phyloP scores from a whole-genome alignment of 2,329 filamentous ascomycete genomes.

The Botrytis hyacinthi region DNA sequence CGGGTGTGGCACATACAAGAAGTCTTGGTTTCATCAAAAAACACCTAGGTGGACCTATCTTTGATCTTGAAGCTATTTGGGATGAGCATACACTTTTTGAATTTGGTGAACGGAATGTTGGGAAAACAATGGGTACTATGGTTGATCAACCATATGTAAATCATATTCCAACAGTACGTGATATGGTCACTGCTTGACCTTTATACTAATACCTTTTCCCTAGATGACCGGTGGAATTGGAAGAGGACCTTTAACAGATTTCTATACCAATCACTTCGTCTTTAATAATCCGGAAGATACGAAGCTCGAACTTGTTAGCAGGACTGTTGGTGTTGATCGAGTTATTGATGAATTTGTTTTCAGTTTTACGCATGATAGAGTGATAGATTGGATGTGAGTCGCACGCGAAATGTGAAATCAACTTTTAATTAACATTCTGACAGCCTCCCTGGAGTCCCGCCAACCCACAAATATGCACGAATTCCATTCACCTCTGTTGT shows the following conservation, averaged over 20 bases:
- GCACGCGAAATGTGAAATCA: background rate
- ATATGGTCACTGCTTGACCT: background rate
- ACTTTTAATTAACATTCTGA: background rate
- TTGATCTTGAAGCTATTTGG: slow-evolving; percentile 77
- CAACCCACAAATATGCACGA: slow-evolving; percentile 52
- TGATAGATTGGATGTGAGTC: slow-evolving; percentile 67
- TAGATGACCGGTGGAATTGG: slow-evolving; percentile 63
- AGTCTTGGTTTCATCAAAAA: slow-evolving; percentile 64
- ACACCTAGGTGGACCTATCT: slow-evolving; percentile 60
- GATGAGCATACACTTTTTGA: slow-evolving; percentile 74
- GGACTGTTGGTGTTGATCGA: slow-evolving; percentile 69
- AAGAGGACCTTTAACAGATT: slow-evolving; percentile 57
- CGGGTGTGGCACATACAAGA: slow-evolving; percentile 59
- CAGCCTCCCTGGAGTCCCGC: slow-evolving; percentile 57
- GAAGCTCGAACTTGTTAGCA: slow-evolving; percentile 64
- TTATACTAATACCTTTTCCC: background rate
- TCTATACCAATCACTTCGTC: slow-evolving; percentile 74
- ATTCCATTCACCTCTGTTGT: slow-evolving; percentile 65
- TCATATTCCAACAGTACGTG: slow-evolving; percentile 64
- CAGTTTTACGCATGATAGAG: slow-evolving; percentile 59
- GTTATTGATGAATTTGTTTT: slow-evolving; percentile 71
- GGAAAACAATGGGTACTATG: slow-evolving; percentile 77
- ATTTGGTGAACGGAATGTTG: slow-evolving; percentile 66
- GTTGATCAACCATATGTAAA: slow-evolving; percentile 78
- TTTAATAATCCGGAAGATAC: slow-evolving; percentile 69